phyloP scores from a whole-genome alignment of 441 rosid genomes.

The Dalechampia spathulata region DNA sequence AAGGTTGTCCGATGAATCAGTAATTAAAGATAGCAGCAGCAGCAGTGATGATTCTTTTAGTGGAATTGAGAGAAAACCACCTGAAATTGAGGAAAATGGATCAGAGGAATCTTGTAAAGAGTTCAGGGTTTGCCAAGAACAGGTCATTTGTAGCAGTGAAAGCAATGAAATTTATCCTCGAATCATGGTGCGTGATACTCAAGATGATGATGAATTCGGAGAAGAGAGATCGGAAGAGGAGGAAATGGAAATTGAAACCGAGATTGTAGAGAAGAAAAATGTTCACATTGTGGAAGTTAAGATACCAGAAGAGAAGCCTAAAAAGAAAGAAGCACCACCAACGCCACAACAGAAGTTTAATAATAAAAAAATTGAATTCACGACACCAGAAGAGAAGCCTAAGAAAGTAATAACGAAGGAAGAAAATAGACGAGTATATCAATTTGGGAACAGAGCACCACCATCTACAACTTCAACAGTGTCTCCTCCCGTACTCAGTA shows the following conservation, averaged over 20 bases:
- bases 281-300: slow-evolving; percentile 44
- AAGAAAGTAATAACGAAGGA: slow-evolving; percentile 15
- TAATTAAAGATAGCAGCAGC: neutral
- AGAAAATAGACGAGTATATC: slow-evolving; percentile 21
- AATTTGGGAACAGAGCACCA: slow-evolving; percentile 31
- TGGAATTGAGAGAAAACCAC: slow-evolving; percentile 26
- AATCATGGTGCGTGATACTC: neutral
- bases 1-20: slow-evolving; percentile 15
- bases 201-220: neutral
- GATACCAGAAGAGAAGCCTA: slow-evolving; percentile 18
- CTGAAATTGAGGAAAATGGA: slow-evolving; percentile 24
- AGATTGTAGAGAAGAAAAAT: slow-evolving; percentile 32
- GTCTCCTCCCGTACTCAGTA: slow-evolving; percentile 37
- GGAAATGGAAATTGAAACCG: slow-evolving; percentile 21
- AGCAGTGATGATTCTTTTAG: slow-evolving; percentile 5
- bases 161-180: slow-evolving; percentile 8
- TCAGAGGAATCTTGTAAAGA: slow-evolving; percentile 41
- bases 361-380: slow-evolving; percentile 9
- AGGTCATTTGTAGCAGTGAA: slow-evolving; percentile 23
- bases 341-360: slow-evolving; percentile 6
- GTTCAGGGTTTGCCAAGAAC: slow-evolving; percentile 47
- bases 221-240: slow-evolving; percentile 12
- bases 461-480: slow-evolving; percentile 36
- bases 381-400: slow-evolving; percentile 3
- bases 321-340: slow-evolving; percentile 11